Conservation (phyloP, 2,329 filamentous ascomycete species). For the Zarea fungicola region DNA sequence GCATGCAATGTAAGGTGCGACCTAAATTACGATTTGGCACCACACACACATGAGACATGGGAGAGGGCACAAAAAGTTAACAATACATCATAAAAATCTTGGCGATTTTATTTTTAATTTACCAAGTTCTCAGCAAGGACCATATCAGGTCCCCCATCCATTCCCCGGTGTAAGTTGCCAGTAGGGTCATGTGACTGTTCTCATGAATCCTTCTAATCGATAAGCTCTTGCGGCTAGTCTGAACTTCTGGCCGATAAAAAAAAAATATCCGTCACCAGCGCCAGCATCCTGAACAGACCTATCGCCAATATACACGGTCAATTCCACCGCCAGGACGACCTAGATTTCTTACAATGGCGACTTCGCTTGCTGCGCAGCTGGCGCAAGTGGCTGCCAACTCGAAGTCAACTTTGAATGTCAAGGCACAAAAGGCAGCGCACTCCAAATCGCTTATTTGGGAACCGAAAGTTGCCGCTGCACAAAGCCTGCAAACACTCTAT, state of each 20-base stretch:
- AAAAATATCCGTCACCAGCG: slow-evolving; percentile 5
- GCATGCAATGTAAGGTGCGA: too few relatives aligned
- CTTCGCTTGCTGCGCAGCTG: slow-evolving; percentile 87
- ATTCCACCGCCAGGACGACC: slow-evolving; percentile 1
- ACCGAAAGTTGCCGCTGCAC: slow-evolving; percentile 72
- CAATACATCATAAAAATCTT: too few relatives aligned
- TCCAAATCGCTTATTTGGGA: slow-evolving; percentile 95
- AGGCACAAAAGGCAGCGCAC: slow-evolving; percentile 86
- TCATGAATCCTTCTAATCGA: slow-evolving; percentile 1
- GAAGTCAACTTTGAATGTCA: slow-evolving; percentile 85
- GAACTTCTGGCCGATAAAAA: slow-evolving; percentile 5
- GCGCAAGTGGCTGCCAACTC: slow-evolving; percentile 86
- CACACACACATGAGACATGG: too few relatives aligned
- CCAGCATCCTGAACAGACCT: slow-evolving; percentile 1
- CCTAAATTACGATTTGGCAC: too few relatives aligned
- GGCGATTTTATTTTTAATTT: too few relatives aligned
- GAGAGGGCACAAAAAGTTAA: too few relatives aligned
- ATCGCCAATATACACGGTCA: not conserved
- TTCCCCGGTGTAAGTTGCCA: too few relatives aligned
- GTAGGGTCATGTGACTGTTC: slow-evolving; percentile 6
- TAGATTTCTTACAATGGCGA: slow-evolving; percentile 54
- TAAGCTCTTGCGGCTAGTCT: not conserved
- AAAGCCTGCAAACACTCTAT: slow-evolving; percentile 87
- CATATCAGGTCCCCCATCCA: too few relatives aligned
- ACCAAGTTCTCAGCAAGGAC: too few relatives aligned